A percentile compares a stretch with the other conserved stretches of the same genome.
phyloP scores from a whole-genome alignment of 2,329 filamentous ascomycete species.

The Penicillium polonicum region DNA sequence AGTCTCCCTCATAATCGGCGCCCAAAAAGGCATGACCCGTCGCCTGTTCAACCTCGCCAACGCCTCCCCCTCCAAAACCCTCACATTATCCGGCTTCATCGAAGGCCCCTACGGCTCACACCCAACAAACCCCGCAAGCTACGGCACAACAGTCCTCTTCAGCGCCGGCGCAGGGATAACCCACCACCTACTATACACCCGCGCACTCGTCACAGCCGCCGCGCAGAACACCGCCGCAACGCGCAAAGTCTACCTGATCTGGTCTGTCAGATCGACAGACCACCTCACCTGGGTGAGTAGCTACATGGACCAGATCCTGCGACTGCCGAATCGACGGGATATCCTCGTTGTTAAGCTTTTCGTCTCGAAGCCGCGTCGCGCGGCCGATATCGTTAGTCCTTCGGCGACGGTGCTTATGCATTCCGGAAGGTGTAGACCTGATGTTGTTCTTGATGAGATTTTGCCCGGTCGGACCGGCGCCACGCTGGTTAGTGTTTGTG shows the following conservation, averaged over 20 bases:
- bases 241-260: conserved; percentile 60
- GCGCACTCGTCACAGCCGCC: conserved; percentile 56
- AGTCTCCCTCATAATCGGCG: conserved; percentile 59
- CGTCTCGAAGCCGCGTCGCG: conserved; percentile 59
- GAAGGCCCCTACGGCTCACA: conserved; percentile 65
- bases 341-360: conserved; percentile 62
- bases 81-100: conserved; percentile 57
- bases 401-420: conserved; percentile 62
- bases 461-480: conserved; percentile 57
- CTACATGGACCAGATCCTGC: conserved; percentile 66
- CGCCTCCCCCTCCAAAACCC: conserved; percentile 48
- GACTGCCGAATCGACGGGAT: conserved; percentile 58
- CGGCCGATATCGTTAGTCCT: conserved; percentile 55
- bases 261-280: conserved; percentile 61
- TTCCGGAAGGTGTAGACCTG: conserved; percentile 57
- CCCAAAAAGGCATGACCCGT: conserved; percentile 63
- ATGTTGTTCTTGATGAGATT: conserved; percentile 58
- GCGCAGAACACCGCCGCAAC: conserved; percentile 55
- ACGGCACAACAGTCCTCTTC: conserved; percentile 65
- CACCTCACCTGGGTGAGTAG: conserved; percentile 62
- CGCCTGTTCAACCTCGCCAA: conserved; percentile 58
- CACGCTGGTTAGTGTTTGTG: conserved; percentile 62
- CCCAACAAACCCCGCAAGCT: conserved; percentile 56
- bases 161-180: conserved; percentile 67
- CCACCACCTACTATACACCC: conserved; percentile 62